Percentiles rank a stretch among this genome's conserved stretches.
Evolutionary conservation across 2,329 filamentous ascomycete genomes (phyloP).

Genomic region (Monascus ruber): DNA sequence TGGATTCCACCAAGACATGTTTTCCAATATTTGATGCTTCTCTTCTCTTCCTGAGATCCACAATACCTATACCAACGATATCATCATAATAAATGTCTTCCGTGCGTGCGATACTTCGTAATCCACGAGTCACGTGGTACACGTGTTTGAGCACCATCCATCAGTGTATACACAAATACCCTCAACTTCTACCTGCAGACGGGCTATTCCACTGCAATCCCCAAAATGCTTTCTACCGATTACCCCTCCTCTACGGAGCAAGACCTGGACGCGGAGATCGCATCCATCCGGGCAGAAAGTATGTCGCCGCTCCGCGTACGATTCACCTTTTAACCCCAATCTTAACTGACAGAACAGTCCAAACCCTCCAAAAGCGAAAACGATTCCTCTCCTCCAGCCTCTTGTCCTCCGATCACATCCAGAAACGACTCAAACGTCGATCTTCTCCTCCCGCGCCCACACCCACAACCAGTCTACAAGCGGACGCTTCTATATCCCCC

Average conservation of each 20-base stretch:
- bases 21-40: no score
- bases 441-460: constrained; percentile 4
- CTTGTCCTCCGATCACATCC: constrained; percentile 28
- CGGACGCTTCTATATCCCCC: constrained; percentile 17
- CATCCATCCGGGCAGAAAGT: constrained; percentile 31
- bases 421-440: constrained; percentile 13
- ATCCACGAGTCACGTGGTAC: no score
- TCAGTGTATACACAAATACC: no score
- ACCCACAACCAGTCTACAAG: constrained; percentile 5
- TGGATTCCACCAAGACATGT: no score
- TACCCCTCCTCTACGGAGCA: constrained; percentile 6
- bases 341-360: constrained; percentile 20
- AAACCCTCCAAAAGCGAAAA: constrained; percentile 26
- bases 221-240: neutral
- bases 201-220: no score
- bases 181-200: no score
- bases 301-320: constrained; percentile 4
- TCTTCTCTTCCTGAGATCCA: no score
- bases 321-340: neutral
- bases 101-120: no score
- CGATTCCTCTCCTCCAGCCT: constrained; percentile 31
- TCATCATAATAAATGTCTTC: no score
- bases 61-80: no score
- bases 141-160: no score
- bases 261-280: constrained; percentile 31